Base-by-base conservation (phyloP, 1,284 basidiomycete genomes). In the Anthracocystis panici-leucophaei region DNA sequence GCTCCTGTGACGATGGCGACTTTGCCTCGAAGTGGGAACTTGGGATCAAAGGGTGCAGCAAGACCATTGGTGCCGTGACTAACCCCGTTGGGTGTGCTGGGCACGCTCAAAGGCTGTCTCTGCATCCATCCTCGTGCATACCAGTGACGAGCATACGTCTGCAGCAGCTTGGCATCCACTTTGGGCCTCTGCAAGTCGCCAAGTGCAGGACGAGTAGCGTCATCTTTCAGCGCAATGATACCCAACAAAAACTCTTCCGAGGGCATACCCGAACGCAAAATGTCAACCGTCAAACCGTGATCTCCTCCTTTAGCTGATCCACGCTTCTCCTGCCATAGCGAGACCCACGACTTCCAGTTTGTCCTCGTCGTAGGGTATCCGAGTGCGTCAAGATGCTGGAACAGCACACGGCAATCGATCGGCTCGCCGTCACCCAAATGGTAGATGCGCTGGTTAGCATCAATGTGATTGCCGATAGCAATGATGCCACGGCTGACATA, bases 1-100 rank as follows among this genome's bases (percentile, higher is more conserved):
- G 86, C 85, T 31, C 86, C 86, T 20, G 86, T 86, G 65, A 86
- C 65, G 45, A 86, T 65, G 23, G 84, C 86, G n/a, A 83, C 84
- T 54, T 82, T 82, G 56, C 82, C 82, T 20, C 61, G 57, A 3
- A 84, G 66, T 18, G 75, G 77, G 18, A 61, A 56, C 20, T 75
- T 64, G 41, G 60, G 62, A 29, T 74, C 68, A 35, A 75, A 74
- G 16, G 57, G 60, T 50, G 59, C 57, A 20, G 61, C 56, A 3
- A 67, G 42, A 20, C 51, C 58, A n/a, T 58, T 63, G 42, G 41
- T 27, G 35, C 57, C 65, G 20, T 66, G 54, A 41, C 53, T 52
- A 11, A 45, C 44, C 18, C 57, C 58, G n/a, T 61, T 56, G 51
- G 68, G 68, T 20, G 64, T 67, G 25, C 38, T 53, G n/a, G 67